Evolutionary conservation across 345 rosid species (phyloP).

Genomic region (Jatropha curcas): DNA sequence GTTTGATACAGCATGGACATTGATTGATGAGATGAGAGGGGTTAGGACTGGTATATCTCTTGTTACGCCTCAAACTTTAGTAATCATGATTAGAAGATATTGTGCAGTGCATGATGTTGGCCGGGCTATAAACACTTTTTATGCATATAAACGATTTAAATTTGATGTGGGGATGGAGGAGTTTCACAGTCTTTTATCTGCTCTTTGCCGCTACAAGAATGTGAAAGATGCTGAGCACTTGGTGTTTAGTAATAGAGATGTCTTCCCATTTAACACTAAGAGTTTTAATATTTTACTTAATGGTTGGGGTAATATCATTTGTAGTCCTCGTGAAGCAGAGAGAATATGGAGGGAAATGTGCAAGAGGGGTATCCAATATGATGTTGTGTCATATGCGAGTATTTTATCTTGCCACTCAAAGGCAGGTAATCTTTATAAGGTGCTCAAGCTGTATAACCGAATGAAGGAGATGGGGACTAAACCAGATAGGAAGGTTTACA

Average conservation of each 20-base stretch:
- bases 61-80: constrained; percentile 68
- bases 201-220: constrained; percentile 89
- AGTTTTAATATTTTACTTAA: constrained; percentile 82
- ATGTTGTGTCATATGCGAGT: constrained; percentile 73
- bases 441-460: constrained; percentile 60
- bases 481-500: constrained; percentile 85
- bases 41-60: constrained; percentile 47
- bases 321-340: constrained; percentile 73
- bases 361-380: constrained; percentile 54
- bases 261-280: constrained; percentile 68
- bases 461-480: constrained; percentile 60
- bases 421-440: constrained; percentile 61
- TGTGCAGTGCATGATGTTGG: constrained; percentile 86
- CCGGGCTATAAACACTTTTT: constrained; percentile 75
- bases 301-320: constrained; percentile 86
- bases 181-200: constrained; percentile 85
- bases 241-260: constrained; percentile 67
- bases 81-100: constrained; percentile 86
- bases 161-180: constrained; percentile 69
- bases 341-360: constrained; percentile 89
- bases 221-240: constrained; percentile 92
- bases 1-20: constrained; percentile 85
- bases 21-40: constrained; percentile 87
- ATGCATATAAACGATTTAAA: constrained; percentile 60
- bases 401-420: constrained; percentile 83